Percentiles rank a stretch among this genome's conserved stretches.
Conservation (phyloP, 2,329 filamentous ascomycete genomes). For the Monosporascus sp. region DNA sequence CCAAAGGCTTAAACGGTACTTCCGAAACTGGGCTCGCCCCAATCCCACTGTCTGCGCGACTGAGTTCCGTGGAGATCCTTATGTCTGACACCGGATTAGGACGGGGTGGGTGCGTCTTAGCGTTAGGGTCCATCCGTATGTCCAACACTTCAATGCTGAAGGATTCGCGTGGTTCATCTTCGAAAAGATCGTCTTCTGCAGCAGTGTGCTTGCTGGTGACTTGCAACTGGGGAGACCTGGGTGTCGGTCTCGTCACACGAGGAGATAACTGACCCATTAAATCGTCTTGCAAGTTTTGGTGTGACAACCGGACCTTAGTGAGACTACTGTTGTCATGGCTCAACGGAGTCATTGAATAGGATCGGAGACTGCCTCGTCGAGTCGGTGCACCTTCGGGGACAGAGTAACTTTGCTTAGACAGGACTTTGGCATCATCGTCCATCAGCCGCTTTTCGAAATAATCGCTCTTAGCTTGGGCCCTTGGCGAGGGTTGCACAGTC, state of each 20-base stretch:
- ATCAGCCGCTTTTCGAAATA: slow-evolving; percentile 10
- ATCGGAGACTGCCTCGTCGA: neutral
- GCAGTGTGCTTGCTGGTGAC: slow-evolving; percentile 45
- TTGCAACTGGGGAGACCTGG: slow-evolving; percentile 31
- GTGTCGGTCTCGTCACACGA: slow-evolving; percentile 26
- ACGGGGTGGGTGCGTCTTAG: slow-evolving; percentile 31
- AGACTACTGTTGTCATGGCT: neutral
- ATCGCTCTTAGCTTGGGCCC: neutral
- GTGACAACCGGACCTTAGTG: neutral
- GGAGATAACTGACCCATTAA: slow-evolving; percentile 12
- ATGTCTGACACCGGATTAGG: slow-evolving; percentile 13
- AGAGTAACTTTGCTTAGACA: neutral
- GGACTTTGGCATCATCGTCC: neutral
- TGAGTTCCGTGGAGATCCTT: slow-evolving; percentile 20
- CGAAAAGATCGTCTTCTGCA: slow-evolving; percentile 44
- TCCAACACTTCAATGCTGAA: slow-evolving; percentile 19
- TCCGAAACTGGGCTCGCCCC: slow-evolving; percentile 41
- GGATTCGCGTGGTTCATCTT: slow-evolving; percentile 30
- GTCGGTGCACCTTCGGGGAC: neutral
- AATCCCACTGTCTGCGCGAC: slow-evolving; percentile 46
- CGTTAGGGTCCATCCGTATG: slow-evolving; percentile 34
- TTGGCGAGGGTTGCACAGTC: neutral
- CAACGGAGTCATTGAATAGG: neutral
- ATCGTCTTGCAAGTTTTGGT: too few relatives aligned
- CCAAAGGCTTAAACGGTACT: slow-evolving; percentile 38